Percentiles rank a stretch among this genome's conserved stretches.
phyloP scores from a whole-genome alignment of 768 basidiomycete species.

The Boletus bicolor region DNA sequence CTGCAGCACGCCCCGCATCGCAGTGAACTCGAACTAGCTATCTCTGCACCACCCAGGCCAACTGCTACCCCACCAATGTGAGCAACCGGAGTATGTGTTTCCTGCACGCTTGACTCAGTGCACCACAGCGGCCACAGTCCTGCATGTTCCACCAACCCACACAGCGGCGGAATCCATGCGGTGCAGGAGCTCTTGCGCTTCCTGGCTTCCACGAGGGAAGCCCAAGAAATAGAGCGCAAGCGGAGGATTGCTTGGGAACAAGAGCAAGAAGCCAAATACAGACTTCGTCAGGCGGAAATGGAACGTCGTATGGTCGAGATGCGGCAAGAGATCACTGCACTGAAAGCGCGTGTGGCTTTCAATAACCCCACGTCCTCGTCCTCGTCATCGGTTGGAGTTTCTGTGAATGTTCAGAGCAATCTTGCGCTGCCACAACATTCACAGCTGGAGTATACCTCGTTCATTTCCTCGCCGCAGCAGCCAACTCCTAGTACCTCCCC shows the following conservation, averaged over 20 bases:
- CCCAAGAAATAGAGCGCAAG: slow-evolving; percentile 57
- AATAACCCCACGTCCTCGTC: slow-evolving; percentile 12
- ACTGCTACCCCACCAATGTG: slow-evolving; percentile 38
- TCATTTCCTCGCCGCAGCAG: slow-evolving; percentile 21
- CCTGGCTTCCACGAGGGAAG: slow-evolving; percentile 53
- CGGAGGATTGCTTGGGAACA: slow-evolving; percentile 66
- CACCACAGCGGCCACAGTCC: slow-evolving; percentile 9
- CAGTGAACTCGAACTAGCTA: slow-evolving; percentile 63
- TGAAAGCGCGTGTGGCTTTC: slow-evolving; percentile 40
- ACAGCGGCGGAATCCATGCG: slow-evolving; percentile 39
- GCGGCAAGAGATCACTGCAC: slow-evolving; percentile 48
- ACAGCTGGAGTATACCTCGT: slow-evolving; percentile 5
- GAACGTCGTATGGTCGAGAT: slow-evolving; percentile 54
- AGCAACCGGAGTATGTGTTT: slow-evolving; percentile 15
- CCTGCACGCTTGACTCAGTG: neutral
- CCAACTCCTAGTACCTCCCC: slow-evolving; percentile 31
- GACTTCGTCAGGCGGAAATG: slow-evolving; percentile 55
- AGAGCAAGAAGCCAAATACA: slow-evolving; percentile 60
- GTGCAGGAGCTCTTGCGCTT: slow-evolving; percentile 62
- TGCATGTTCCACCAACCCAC: slow-evolving; percentile 27
- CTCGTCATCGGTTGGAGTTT: slow-evolving; percentile 2
- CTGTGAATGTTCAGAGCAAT: slow-evolving; percentile 1
- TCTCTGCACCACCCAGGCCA: slow-evolving; percentile 40
- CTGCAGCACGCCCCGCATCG: slow-evolving; percentile 52
- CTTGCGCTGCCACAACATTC: slow-evolving; percentile 2